Conservation (phyloP, 164 flowering plant genomes). For the Liquidambar formosana region DNA sequence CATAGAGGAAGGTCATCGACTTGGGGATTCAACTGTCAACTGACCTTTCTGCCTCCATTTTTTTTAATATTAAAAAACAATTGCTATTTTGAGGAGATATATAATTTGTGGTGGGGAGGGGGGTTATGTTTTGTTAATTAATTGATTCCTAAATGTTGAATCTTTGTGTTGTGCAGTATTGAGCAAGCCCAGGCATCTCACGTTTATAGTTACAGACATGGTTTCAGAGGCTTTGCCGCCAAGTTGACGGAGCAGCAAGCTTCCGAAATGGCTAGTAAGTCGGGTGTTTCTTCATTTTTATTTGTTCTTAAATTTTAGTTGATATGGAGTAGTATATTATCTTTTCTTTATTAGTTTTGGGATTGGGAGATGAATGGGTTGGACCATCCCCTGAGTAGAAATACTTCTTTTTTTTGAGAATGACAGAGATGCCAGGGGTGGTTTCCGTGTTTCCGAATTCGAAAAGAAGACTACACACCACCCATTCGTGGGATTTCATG, state of each 20-base stretch:
- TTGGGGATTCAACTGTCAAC: background rate
- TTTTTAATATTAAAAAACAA: background rate
- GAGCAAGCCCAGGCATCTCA: constrained; percentile 65
- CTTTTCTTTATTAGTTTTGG: background rate
- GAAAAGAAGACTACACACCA: constrained; percentile 65
- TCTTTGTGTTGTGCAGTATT: constrained; percentile 33
- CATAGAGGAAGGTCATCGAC: constrained; percentile 61
- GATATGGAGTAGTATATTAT: too few species aligned
- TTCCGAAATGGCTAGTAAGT: constrained; percentile 54
- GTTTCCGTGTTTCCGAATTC: constrained; percentile 74
- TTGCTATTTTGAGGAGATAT: too few species aligned
- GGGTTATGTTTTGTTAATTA: background rate
- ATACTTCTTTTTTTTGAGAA: too few species aligned
- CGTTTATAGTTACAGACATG: constrained; percentile 68
- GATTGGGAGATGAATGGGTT: background rate
- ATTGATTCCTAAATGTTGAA: background rate
- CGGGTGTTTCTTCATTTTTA: background rate
- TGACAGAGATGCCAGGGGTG: constrained; percentile 73
- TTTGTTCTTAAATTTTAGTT: background rate
- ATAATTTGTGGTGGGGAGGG: too few species aligned
- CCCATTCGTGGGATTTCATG: constrained; percentile 93
- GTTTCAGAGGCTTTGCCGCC: constrained; percentile 84
- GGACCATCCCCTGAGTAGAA: too few species aligned
- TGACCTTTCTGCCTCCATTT: background rate
- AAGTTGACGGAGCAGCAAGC: constrained; percentile 63